phyloP scores from a whole-genome alignment of 176 grass and related monocot genomes.

The Eragrostis curvula region DNA sequence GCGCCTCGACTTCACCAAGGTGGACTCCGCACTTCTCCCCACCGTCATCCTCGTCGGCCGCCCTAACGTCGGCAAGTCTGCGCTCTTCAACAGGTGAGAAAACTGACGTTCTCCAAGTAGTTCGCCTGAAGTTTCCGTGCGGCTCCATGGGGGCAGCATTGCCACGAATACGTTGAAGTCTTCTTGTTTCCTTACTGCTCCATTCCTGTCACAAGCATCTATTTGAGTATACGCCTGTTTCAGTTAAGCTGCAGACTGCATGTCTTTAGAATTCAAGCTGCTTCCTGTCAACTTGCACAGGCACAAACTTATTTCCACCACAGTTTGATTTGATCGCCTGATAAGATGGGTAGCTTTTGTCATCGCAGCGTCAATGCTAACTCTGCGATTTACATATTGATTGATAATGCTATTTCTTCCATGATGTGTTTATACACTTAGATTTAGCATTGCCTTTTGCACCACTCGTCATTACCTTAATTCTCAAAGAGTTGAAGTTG shows the following conservation, averaged over 20 bases:
- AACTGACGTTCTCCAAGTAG: not conserved
- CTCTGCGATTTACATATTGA: not conserved
- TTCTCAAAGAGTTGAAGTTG: not conserved
- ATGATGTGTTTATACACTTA: not conserved
- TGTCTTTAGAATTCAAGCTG: not conserved
- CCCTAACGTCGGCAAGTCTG: constrained; percentile 97
- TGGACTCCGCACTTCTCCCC: constrained; percentile 75
- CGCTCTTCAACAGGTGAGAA: constrained; percentile 88
- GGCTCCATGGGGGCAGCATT: constrained; percentile 22
- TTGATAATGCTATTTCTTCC: not conserved
- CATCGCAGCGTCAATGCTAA: not conserved
- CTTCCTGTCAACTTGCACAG: not conserved
- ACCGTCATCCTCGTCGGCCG: constrained; percentile 94
- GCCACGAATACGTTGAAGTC: constrained; percentile 35
- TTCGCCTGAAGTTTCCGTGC: not conserved
- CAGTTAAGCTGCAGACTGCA: not conserved
- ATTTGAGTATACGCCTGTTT: not conserved
- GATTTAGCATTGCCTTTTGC: not conserved
- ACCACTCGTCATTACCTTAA: not conserved
- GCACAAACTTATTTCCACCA: not conserved
- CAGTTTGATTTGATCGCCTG: not conserved
- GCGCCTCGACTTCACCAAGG: constrained; percentile 83
- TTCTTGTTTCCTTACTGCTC: not conserved
- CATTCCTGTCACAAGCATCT: not conserved
- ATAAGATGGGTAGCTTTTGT: not conserved